Conservation (phyloP, 1,284 basidiomycete species). For the Ustilago crameri region DNA sequence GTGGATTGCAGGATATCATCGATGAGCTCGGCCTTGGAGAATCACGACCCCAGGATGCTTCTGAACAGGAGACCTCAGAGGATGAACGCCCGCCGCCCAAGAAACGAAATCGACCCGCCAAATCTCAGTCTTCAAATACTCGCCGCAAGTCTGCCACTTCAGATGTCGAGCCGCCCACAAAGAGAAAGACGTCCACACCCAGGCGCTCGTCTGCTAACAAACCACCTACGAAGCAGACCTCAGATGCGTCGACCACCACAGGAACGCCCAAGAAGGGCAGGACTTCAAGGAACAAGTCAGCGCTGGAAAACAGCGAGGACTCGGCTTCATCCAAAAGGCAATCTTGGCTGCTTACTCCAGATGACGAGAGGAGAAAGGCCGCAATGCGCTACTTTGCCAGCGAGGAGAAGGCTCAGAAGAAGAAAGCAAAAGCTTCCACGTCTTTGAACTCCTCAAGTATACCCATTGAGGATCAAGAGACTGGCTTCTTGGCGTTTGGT, state of each 20-base stretch:
- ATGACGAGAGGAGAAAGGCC: constrained; percentile 13
- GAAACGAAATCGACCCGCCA: constrained; percentile 10
- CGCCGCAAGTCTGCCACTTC: background rate
- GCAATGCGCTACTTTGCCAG: constrained; percentile 33
- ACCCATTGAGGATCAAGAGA: constrained; percentile 29
- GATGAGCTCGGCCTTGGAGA: constrained; percentile 6
- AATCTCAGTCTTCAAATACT: constrained; percentile 9
- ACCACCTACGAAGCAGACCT: background rate
- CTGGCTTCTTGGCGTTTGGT: constrained; percentile 35
- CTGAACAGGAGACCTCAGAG: constrained; percentile 7
- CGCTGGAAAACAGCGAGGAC: background rate
- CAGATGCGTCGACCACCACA: background rate
- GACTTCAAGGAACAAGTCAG: background rate
- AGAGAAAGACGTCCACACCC: constrained; percentile 7
- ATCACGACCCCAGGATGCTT: background rate
- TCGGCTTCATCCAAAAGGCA: constrained; percentile 2
- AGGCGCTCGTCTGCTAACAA: constrained; percentile 11
- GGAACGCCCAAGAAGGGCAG: constrained; percentile 2
- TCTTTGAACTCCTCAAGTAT: constrained; percentile 11
- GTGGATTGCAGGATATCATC: constrained; percentile 17
- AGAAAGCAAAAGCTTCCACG: constrained; percentile 1
- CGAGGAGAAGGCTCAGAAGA: constrained; percentile 2
- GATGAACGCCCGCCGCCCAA: constrained; percentile 30
- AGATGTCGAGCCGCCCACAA: constrained; percentile 4
- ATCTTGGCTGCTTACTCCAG: constrained; percentile 1